Evolutionary conservation across 2,329 filamentous ascomycete species (phyloP).

Genomic region (Sarocladium brachiariae): DNA sequence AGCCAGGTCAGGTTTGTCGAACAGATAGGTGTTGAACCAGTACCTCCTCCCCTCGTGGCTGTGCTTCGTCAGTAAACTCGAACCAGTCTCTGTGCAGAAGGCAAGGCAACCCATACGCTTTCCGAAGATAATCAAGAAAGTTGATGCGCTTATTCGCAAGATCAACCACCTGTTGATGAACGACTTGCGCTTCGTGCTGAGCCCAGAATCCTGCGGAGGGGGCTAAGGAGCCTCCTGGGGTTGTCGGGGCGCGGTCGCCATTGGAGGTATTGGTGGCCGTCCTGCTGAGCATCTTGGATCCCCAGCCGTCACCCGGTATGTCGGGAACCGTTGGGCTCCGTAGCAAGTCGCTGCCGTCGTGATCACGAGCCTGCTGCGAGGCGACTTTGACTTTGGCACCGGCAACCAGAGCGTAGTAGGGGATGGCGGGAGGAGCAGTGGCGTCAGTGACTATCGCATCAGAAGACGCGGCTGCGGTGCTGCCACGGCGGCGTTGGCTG

Average conservation of each 20-base stretch:
- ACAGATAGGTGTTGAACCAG: constrained; percentile 97
- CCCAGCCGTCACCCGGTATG: constrained; percentile 4
- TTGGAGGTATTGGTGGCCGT: constrained; percentile 27
- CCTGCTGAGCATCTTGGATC: constrained; percentile 36
- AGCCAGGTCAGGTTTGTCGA: constrained; percentile 72
- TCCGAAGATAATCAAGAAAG: constrained; percentile 85
- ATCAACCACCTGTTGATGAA: constrained; percentile 68
- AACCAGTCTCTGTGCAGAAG: not conserved
- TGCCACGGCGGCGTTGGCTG: constrained; percentile 34
- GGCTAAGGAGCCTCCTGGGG: constrained; percentile 11
- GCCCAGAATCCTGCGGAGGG: constrained; percentile 21
- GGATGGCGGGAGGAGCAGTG: constrained; percentile 43
- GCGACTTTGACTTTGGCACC: constrained; percentile 40
- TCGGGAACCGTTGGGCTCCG: constrained; percentile 1
- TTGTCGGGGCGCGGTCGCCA: constrained; percentile 18
- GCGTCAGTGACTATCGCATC: constrained; percentile 33
- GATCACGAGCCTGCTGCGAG: constrained; percentile 17
- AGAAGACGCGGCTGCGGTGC: constrained; percentile 26
- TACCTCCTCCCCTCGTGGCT: constrained; percentile 92
- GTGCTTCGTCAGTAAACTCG: constrained; percentile 8
- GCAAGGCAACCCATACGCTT: constrained; percentile 57
- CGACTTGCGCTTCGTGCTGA: constrained; percentile 39
- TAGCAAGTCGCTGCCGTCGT: constrained; percentile 8
- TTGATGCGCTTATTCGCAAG: constrained; percentile 87
- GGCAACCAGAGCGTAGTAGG: constrained; percentile 45